phyloP scores from a whole-genome alignment of 2,329 filamentous ascomycete species.

The Exophiala aquamarina region DNA sequence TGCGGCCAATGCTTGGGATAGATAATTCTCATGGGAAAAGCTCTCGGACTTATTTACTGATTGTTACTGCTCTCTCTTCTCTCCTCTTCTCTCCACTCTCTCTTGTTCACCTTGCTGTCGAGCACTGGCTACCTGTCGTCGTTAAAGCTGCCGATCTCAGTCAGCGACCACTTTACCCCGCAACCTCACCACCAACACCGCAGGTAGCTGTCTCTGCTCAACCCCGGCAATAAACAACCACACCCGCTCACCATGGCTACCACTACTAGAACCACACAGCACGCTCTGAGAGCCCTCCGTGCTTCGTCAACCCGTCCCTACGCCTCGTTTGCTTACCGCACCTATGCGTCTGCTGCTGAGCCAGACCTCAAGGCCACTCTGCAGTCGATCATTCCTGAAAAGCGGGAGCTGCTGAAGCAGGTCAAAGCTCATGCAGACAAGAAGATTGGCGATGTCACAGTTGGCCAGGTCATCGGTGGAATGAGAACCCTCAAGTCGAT shows the following conservation, averaged over 20 bases:
- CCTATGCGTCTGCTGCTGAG: constrained; percentile 74
- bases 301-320: constrained; percentile 16
- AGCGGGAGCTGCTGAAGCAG: constrained; percentile 89
- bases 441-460: constrained; percentile 86
- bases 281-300: constrained; percentile 24
- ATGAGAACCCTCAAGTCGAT: constrained; percentile 98
- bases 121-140: no score
- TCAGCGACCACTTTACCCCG: no score
- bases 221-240: not conserved
- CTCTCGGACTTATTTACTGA: no score
- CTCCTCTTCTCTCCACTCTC: not conserved
- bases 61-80: not conserved
- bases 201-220: no score
- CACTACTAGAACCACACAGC: constrained; percentile 23
- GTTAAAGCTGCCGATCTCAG: no score
- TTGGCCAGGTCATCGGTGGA: constrained; percentile 90
- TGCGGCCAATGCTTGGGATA: no score
- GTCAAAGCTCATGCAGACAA: constrained; percentile 84
- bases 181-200: not conserved
- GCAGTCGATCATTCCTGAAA: constrained; percentile 80
- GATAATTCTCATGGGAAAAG: no score
- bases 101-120: no score
- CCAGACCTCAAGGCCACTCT: constrained; percentile 88
- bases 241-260: constrained; percentile 17
- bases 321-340: constrained; percentile 39